A percentile compares a stretch with the other conserved stretches of the same genome.
Evolutionary conservation across 1,284 basidiomycete genomes (phyloP).

Genomic region (Termitomyces sp.): DNA sequence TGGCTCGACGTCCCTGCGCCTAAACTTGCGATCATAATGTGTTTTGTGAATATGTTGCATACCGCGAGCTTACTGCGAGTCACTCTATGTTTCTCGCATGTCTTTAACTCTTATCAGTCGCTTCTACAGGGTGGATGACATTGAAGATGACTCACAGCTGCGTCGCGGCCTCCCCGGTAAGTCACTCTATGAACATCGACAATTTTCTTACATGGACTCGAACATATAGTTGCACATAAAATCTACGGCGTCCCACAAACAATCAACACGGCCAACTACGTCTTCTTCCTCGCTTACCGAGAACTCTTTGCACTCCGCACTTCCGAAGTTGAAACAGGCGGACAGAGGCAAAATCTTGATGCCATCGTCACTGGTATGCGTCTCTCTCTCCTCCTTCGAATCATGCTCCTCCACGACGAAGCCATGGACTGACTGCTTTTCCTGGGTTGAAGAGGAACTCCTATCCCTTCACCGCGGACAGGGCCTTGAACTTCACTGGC

Average conservation of each 20-base stretch:
- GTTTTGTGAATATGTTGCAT: constrained; percentile 90
- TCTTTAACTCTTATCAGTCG: not conserved
- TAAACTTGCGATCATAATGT: constrained; percentile 71
- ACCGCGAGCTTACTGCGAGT: constrained; percentile 87
- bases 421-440: not conserved
- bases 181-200: too few relatives aligned
- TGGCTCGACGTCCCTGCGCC: constrained; percentile 83
- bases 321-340: constrained; percentile 22
- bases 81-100: too few relatives aligned
- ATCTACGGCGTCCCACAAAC: constrained; percentile 96
- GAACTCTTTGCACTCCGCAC: constrained; percentile 64
- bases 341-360: constrained; percentile 46
- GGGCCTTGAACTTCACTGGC: constrained; percentile 92
- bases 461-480: constrained; percentile 92
- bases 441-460: constrained; percentile 60
- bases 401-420: too few relatives aligned
- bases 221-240: constrained; percentile 75
- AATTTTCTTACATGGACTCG: too few relatives aligned
- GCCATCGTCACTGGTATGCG: constrained; percentile 60
- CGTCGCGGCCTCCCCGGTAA: constrained; percentile 70
- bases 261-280: constrained; percentile 97
- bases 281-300: constrained; percentile 87
- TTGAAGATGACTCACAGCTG: constrained; percentile 93
- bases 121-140: constrained; percentile 82
- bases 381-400: not conserved